Base-by-base conservation (phyloP, 1,139 yeast genomes). In the Blastobotrys malaysiensis region DNA sequence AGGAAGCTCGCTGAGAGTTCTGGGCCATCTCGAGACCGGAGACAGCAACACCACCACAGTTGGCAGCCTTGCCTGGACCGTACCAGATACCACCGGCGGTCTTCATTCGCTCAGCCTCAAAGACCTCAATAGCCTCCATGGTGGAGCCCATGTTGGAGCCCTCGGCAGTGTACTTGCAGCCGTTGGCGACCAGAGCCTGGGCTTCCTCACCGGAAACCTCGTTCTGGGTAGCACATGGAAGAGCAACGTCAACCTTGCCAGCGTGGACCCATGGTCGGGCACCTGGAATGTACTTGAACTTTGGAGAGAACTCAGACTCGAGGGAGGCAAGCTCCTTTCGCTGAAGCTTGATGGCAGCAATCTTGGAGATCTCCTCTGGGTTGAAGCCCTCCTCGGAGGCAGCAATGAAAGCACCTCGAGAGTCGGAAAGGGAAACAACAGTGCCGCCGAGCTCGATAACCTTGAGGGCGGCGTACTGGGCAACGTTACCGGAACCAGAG, bases 81-180 rank as follows among this genome's bases (percentile, higher is more conserved):
- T 91, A 91, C 98, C 98, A 93, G 74, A 90, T 88, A 62, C 86
- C 80, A 63, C 86, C 80, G 61, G 70, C 61, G 57, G 76, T 64
- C 55, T 75, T 70, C 63, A 78, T 66, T 80, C 97, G 87, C 75
- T 82, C 83, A 67, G 86, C 86, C 82, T 93, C 99, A 65, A 91
- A 91, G 59, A 88, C 90, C 63, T 86, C 90, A 66, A 93, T 89
- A 65, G 99, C 99, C 74, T 91, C 98, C 76, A 86, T 86, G 66
- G 97, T 91, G 65, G 96, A 91, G 72, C 99, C 98, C 99, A 93
- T 93, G 79, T 93, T 93, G 70, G 98, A 93, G 72, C 99, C 99
- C 81, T 93, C 99, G 67, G 99, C 98, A 70, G 93, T 83, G 79
- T 75, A 91, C 77, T 86, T 87, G 76, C 87, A 84, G 69, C 98